Evolutionary conservation across 257 asterid species (phyloP).

Genomic region (Solanum sparsipilum): DNA sequence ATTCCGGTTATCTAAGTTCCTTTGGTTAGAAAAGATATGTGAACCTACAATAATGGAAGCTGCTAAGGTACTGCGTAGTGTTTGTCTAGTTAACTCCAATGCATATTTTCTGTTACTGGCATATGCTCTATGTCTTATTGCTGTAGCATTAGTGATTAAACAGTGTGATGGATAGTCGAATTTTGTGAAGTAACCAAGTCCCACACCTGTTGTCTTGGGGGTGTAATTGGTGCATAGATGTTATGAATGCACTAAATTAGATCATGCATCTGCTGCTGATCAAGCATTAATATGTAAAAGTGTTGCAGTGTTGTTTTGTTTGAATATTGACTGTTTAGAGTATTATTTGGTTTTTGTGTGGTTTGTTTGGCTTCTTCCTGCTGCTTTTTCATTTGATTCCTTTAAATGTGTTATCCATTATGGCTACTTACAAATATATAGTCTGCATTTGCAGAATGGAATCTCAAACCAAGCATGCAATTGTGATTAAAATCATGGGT

Average conservation of each 20-base stretch:
- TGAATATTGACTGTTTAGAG: not conserved
- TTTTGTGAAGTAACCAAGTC: not conserved
- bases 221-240: not conserved
- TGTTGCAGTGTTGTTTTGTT: not conserved
- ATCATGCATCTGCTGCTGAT: not conserved
- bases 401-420: not conserved
- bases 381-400: not conserved
- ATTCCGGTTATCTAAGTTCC: not conserved
- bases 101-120: not conserved
- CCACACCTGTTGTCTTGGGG: not conserved
- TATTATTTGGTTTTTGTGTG: not conserved
- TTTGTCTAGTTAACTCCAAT: not conserved
- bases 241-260: not conserved
- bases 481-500: constrained; percentile 23
- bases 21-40: not conserved
- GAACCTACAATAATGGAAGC: not conserved
- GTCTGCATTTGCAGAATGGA: constrained; percentile 14
- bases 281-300: not conserved
- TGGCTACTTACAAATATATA: not conserved
- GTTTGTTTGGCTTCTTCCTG: not conserved
- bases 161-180: not conserved
- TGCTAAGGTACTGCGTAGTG: not conserved
- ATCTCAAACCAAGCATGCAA: constrained; percentile 20
- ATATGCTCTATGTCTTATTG: not conserved
- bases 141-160: not conserved